A percentile compares a stretch with the other conserved stretches of the same genome.
Conservation (phyloP, 2,329 filamentous ascomycete species). For the Sarocladium strictum region DNA sequence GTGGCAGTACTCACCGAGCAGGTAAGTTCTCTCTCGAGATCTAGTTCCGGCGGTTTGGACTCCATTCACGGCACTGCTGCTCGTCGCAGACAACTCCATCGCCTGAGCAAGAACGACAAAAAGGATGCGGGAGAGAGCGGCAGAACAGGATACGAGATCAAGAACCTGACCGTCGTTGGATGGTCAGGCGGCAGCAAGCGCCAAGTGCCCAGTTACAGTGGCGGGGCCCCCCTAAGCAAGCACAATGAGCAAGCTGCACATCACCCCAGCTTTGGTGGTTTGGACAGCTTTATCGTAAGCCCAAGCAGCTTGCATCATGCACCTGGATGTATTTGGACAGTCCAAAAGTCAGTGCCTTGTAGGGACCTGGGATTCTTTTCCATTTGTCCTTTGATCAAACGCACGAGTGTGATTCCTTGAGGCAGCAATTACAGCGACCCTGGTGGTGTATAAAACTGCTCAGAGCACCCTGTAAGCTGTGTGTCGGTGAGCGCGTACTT, state of each 20-base stretch:
- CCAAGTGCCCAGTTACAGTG: constrained; percentile 8
- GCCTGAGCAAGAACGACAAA: not conserved
- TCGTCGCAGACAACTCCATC: constrained; percentile 2
- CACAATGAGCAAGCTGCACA: constrained; percentile 1
- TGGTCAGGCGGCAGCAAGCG: constrained; percentile 8
- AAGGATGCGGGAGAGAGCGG: not conserved
- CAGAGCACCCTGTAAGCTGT: not conserved
- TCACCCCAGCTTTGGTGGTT: not conserved
- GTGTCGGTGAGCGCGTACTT: no score
- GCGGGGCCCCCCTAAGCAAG: constrained; percentile 4
- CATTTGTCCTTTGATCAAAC: not conserved
- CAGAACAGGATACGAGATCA: constrained; percentile 9
- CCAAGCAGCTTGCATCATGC: constrained; percentile 1
- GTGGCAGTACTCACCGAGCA: constrained; percentile 68
- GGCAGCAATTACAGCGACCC: not conserved
- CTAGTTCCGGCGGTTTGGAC: constrained; percentile 46
- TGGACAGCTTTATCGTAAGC: not conserved
- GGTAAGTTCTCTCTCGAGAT: constrained; percentile 88
- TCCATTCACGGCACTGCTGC: constrained; percentile 38
- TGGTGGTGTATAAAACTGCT: not conserved
- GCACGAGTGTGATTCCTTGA: not conserved
- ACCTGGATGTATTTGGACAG: not conserved
- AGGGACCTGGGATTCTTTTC: not conserved
- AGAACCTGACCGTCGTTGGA: constrained; percentile 1
- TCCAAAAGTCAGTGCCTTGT: constrained; percentile 1